Base-by-base conservation (phyloP, 495 filamentous ascomycete genomes). In the Talaromyces ruber region DNA sequence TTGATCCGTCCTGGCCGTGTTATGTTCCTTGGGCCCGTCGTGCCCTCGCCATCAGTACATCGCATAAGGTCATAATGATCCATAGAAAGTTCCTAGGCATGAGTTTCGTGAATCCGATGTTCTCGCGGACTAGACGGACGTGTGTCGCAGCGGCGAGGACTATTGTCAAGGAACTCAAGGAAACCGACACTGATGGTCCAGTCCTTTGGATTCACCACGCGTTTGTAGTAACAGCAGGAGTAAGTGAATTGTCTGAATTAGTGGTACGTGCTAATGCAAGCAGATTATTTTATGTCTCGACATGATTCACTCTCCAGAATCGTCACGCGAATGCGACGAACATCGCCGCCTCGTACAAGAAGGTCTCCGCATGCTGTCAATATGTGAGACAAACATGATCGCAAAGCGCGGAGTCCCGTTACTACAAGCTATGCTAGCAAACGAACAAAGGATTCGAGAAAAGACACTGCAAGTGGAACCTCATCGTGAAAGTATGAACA, bases 11-110 rank as follows among this genome's bases (percentile, higher is more conserved):
- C 2, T 77, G 77, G 76, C 77, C 76, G 14, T 53, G 61, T 26
- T 72, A 73, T 54, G 71, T 79, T 4, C 70, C 71, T 6, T 79
- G 74, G 72, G 77, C 77, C 6, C 70, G 77, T n/a, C 68, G 74
- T 21, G 70, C 73, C 57, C 65, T 79, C 4, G 72, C 75, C 1
- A 76, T 77, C 18, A 78, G 75, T 3, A 70, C 73, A n/a, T 73
- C 73, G 0, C 76, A 82, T 60, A 82, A 82, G 56, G 76, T 82
- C 43, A 82, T 82, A 57, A 81, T 81, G 79, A 76, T 82, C 26
- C 77, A 82, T 64, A 72, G 79, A 24, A 70, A 71, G 1, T 81
- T 82, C 60, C 66, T 82, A 0, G 76, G 73, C 52, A 69, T 68
- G 30, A 77, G 75, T 51, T 81, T 81, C 59, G 65, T 72, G 14